phyloP scores from a whole-genome alignment of 179 eudicot genomes.

The Sideroxylon spinosum region DNA sequence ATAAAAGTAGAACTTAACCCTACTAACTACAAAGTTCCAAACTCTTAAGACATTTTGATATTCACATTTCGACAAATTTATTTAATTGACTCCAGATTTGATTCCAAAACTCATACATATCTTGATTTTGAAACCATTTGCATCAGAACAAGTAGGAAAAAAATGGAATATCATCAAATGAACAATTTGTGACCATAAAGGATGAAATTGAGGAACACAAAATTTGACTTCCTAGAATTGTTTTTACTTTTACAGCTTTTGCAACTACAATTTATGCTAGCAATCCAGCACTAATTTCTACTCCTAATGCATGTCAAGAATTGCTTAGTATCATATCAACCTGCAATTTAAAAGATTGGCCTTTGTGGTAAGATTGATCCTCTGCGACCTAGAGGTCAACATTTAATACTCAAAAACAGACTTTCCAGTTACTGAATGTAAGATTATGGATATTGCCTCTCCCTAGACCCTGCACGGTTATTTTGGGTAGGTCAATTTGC shows the following conservation, averaged over 20 bases:
- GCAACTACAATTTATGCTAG: not conserved
- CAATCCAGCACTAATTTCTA: not conserved
- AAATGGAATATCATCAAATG: not conserved
- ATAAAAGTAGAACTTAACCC: constrained; percentile 7
- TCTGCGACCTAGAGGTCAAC: too few relatives aligned
- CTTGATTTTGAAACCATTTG: not conserved
- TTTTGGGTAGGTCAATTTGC: too few relatives aligned
- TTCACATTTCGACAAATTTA: not conserved
- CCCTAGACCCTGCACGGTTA: not conserved
- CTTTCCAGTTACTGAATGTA: too few relatives aligned
- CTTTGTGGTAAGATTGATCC: not conserved
- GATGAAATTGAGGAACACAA: not conserved
- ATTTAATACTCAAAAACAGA: too few relatives aligned
- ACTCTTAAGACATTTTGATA: not conserved
- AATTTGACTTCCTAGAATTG: not conserved
- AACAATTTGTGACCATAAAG: not conserved
- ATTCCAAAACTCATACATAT: constrained; percentile 6
- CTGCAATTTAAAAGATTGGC: not conserved
- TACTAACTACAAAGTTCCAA: not conserved
- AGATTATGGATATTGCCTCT: too few relatives aligned
- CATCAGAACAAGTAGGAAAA: not conserved
- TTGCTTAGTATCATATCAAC: not conserved
- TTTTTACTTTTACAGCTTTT: not conserved
- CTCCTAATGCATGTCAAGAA: not conserved
- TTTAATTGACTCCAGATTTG: constrained; percentile 2